Percentiles rank a stretch among this genome's conserved stretches.
These are phyloP conservation scores for Cryptosporidium bovis DNA, from an alignment of 169 alveolate species.

Conservation along the genomic window DNA sequence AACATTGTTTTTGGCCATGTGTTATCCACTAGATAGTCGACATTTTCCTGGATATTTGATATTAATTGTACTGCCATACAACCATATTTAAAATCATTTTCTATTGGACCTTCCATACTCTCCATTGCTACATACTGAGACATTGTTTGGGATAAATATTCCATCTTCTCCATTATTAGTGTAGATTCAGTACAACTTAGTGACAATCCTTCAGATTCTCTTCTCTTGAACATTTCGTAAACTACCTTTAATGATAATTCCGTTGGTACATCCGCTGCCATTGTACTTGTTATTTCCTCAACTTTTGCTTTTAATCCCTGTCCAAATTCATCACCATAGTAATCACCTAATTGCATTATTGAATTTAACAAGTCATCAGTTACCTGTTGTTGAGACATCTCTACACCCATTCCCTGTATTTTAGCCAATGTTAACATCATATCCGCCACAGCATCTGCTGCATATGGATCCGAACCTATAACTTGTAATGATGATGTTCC, in stretches of 20 bases:
- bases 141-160: constrained; percentile 57
- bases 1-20: constrained; percentile 63
- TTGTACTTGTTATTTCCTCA: constrained; percentile 40
- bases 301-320: constrained; percentile 40
- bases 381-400: constrained; percentile 44
- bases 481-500: constrained; percentile 44
- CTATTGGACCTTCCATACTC: constrained; percentile 37
- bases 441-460: constrained; percentile 63
- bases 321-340: constrained; percentile 72
- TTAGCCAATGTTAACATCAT: constrained; percentile 49
- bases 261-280: constrained; percentile 63
- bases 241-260: constrained; percentile 62
- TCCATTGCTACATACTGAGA: constrained; percentile 13
- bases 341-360: constrained; percentile 47
- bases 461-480: constrained; percentile 70
- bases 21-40: constrained; percentile 37
- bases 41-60: constrained; percentile 35
- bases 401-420: constrained; percentile 65
- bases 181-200: constrained; percentile 37
- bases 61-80: constrained; percentile 66
- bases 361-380: constrained; percentile 48
- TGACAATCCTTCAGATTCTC: constrained; percentile 61
- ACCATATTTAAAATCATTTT: constrained; percentile 45
- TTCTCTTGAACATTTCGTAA: constrained; percentile 49
- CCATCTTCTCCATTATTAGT: constrained; percentile 26